These are phyloP conservation scores for Clonostachys rhizophaga DNA, from an alignment of 2,329 filamentous ascomycete genomes.

Conservation along the genomic window DNA sequence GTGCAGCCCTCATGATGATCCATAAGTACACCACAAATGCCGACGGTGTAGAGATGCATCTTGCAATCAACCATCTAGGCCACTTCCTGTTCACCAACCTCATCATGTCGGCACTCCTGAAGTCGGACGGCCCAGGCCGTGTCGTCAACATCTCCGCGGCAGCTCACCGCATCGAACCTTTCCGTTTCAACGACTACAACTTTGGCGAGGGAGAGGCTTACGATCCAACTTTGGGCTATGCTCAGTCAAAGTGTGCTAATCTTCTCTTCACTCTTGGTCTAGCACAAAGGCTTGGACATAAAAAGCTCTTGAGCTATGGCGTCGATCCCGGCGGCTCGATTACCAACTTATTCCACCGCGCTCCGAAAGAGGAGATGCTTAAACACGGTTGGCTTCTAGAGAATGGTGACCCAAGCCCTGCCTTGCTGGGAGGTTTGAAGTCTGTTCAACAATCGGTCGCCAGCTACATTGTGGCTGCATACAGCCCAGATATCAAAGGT, in stretches of 20 bases:
- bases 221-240: conserved; percentile 12
- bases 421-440: not conserved
- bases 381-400: not conserved
- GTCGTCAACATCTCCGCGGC: not conserved
- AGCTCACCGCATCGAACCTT: not conserved
- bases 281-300: conserved; percentile 8
- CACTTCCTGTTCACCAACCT: conserved; percentile 25
- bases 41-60: conserved; percentile 24
- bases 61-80: conserved; percentile 23
- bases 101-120: conserved; percentile 16
- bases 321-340: not conserved
- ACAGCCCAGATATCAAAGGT: not conserved
- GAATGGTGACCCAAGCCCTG: not conserved
- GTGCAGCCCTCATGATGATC: conserved; percentile 27
- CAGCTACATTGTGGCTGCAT: not conserved
- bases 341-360: conserved; percentile 10
- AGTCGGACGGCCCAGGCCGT: not conserved
- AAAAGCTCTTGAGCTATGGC: conserved; percentile 8
- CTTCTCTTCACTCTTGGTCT: conserved; percentile 10
- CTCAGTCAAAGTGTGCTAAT: conserved; percentile 19
- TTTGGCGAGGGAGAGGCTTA: conserved; percentile 8
- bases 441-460: not conserved
- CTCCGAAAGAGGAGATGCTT: not conserved
- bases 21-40: conserved; percentile 9
- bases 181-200: not conserved